phyloP scores from a whole-genome alignment of 2,329 filamentous ascomycete species.

The Fusarium kyushuense region DNA sequence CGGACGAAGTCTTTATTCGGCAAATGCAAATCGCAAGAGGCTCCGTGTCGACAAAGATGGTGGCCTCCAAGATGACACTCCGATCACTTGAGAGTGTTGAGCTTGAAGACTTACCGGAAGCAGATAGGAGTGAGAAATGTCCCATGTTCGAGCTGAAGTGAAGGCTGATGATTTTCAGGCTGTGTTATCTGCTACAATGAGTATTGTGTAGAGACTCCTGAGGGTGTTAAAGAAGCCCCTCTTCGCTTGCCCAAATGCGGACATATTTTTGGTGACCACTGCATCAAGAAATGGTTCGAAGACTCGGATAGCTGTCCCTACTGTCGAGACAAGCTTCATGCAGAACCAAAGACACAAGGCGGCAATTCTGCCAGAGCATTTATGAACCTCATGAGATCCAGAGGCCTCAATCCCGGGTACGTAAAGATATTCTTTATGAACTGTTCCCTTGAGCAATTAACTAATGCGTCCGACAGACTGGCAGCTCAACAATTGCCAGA shows the following conservation, averaged over 20 bases:
- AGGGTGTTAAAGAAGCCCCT: constrained; percentile 68
- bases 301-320: constrained; percentile 74
- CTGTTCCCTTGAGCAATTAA: not conserved
- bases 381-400: constrained; percentile 50
- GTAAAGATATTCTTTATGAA: constrained; percentile 3
- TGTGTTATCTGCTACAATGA: constrained; percentile 76
- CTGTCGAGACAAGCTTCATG: constrained; percentile 71
- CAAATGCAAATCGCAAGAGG: constrained; percentile 62
- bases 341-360: constrained; percentile 55
- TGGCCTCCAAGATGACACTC: constrained; percentile 62
- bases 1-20: constrained; percentile 54
- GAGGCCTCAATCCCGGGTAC: constrained; percentile 43
- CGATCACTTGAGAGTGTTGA: constrained; percentile 61
- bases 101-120: constrained; percentile 58
- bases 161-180: constrained; percentile 53
- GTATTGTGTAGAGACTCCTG: constrained; percentile 67
- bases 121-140: constrained; percentile 60
- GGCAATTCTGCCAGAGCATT: constrained; percentile 46
- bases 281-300: constrained; percentile 74
- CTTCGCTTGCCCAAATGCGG: constrained; percentile 71
- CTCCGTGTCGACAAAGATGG: constrained; percentile 57
- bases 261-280: constrained; percentile 73
- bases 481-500: constrained; percentile 26
- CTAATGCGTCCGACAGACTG: constrained; percentile 33
- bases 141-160: not conserved